Base-by-base conservation (phyloP, 2,329 filamentous ascomycete genomes). In the Penicillium vulpinum region DNA sequence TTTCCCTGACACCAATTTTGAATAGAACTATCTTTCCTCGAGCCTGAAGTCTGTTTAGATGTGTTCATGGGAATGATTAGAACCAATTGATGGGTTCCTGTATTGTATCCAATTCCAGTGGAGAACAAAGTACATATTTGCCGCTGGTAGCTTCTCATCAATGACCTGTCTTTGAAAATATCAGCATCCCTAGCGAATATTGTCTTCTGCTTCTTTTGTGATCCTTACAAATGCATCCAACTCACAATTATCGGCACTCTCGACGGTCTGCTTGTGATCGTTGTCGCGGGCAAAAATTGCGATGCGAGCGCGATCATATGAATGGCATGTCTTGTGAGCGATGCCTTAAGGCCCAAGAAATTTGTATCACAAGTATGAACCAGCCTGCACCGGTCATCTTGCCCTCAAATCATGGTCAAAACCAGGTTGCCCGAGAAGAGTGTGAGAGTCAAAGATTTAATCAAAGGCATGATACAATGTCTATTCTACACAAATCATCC, bases 231-330 rank as follows among this genome's bases (percentile, higher is more conserved):
- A 67, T 66, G 63, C 62, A 66, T 21, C 40, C 62, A 22, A 45
- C 46, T 35, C 26, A 58, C 7, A 66, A 61, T 31, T 66, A 67
- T 44, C 53, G 64, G 11, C 64, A 67, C 35, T 67, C 64, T 26
- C 59, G 64, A 40, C 43, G 64, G 16, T 67, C 64, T 1, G 64
- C 64, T 18, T 67, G 64, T 24, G 63, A 67, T 59, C 55, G 63
- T 40, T 67, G 64, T 41, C 64, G 64, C 18, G 64, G 64, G 22
- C 65, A 66, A 38, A 67, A 67, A 38, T 43, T 67, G 10, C 59
- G 64, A 16, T 67, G 64, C 53, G 63, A 67, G 38, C 63, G 64
- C 22, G 62, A 61, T 38, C 62, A 61, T 38, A 48, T 61, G 22
- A 57, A 60, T 50, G 60, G 63, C 28, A 58, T 56, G 53, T 65